Evolutionary conservation across 164 flowering plant species (phyloP), one percentile per base, ranked within the genome.

Genomic region (Vitis riparia): DNA sequence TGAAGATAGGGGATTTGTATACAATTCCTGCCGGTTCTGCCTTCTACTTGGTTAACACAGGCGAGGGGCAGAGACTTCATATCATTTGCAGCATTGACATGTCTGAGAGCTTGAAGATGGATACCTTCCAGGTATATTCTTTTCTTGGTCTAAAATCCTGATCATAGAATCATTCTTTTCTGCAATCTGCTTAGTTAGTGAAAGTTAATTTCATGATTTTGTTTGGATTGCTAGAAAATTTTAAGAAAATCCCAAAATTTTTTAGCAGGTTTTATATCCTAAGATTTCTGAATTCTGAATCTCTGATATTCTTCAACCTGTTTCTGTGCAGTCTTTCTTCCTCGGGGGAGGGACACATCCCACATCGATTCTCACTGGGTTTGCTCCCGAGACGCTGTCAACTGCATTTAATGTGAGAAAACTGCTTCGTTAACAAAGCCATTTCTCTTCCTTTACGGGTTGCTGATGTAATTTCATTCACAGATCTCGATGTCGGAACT

Each of bases 331-430:
- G 99, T 85, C 97, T 15, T 95, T 95, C 89, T 91, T 77, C 81
- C 69, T 93, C 9, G 99, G 87, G 11, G 99, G 99, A 73, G 99
- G 99, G 64, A 12, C 66, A 3, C 2, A 88, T 68, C 97, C 95
- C 0, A 51, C 66, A 1, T 87, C 99, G 2, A 71, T 95, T 1
- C 87, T 95, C 11, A 73, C 88, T 16, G 99, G 99, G 3, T 95
- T 95, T 60, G 89, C 82, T 19, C 67, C 53, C 0, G 75, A 69
- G 27, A 89, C 89, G 0, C 77, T 95, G 11, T 62, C 88, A 8
- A 78, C 87, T 15, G 98, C 98, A 51, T 83, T 93, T 23, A 95
- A 95, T 70, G 99, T 95, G 69, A 84, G 94, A 56, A 62, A 59
- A 37, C 57, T 47, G 17, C 53, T 30, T 47, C 51, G 12, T 13